phyloP scores from a whole-genome alignment of 306 rosid species.

The Vicia villosa region DNA sequence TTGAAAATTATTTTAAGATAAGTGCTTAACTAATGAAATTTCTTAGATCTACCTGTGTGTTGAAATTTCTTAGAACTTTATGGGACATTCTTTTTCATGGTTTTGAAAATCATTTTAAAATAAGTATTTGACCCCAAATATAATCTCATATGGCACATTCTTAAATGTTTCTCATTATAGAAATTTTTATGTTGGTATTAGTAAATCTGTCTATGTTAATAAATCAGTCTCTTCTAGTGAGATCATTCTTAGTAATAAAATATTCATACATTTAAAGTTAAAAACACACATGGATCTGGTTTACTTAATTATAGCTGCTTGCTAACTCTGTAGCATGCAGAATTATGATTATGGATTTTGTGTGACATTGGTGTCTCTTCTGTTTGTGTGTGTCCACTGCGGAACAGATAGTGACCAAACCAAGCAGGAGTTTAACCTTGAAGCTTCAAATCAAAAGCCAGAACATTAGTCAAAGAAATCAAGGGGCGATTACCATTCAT shows the following conservation, averaged over 20 bases:
- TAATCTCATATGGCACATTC: not conserved
- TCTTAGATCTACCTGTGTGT: not conserved
- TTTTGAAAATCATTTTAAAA: too few relatives aligned
- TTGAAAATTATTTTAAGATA: not conserved
- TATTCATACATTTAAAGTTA: not conserved
- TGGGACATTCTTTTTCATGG: not conserved
- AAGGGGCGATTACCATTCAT: slow-evolving; percentile 68
- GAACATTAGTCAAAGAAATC: slow-evolving; percentile 40
- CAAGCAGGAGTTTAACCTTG: slow-evolving; percentile 51
- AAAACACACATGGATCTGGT: not conserved
- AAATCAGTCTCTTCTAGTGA: not conserved
- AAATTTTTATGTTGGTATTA: slow-evolving; percentile 3
- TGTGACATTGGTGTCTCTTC: not conserved
- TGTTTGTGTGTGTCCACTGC: not conserved
- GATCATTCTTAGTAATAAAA: not conserved
- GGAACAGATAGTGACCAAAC: slow-evolving; percentile 74
- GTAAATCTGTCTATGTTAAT: not conserved
- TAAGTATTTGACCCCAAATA: too few relatives aligned
- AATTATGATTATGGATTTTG: slow-evolving; percentile 9
- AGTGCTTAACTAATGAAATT: not conserved
- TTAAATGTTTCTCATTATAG: not conserved
- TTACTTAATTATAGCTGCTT: not conserved
- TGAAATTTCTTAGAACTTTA: too few relatives aligned
- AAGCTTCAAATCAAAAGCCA: slow-evolving; percentile 39
- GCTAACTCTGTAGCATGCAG: slow-evolving; percentile 2